Evolutionary conservation across 177 flowering plant species (phyloP).

Genomic region (Vitis hybrid): DNA sequence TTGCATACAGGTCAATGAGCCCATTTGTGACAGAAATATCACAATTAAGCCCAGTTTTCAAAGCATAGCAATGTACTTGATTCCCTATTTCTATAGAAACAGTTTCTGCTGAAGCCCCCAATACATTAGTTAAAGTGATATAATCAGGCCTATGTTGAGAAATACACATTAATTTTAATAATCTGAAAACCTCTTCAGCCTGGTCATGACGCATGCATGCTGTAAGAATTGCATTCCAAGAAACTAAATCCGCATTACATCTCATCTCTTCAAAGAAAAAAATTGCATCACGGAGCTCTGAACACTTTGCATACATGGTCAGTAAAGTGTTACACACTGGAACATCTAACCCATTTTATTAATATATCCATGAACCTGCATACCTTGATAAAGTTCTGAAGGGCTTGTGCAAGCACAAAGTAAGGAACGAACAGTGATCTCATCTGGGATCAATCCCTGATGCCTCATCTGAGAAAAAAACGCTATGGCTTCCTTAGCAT

Average conservation of each 20-base stretch:
- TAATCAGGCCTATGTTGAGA: slow-evolving; percentile 42
- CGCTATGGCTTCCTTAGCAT: slow-evolving; percentile 42
- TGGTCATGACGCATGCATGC: slow-evolving; percentile 54
- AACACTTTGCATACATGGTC: slow-evolving; percentile 66
- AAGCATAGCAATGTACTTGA: slow-evolving; percentile 46
- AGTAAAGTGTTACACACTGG: slow-evolving; percentile 56
- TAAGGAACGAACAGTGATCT: slow-evolving; percentile 49
- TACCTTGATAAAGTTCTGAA: slow-evolving; percentile 38
- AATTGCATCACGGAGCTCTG: slow-evolving; percentile 36
- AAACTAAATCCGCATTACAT: slow-evolving; percentile 39
- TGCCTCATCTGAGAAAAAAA: slow-evolving; percentile 50
- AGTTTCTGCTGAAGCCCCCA: slow-evolving; percentile 47
- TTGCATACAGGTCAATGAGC: slow-evolving; percentile 65
- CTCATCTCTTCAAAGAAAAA: slow-evolving; percentile 43
- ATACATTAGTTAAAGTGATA: slow-evolving; percentile 37
- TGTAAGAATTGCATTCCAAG: slow-evolving; percentile 71
- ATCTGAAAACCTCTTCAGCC: slow-evolving; percentile 40
- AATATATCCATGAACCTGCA: slow-evolving; percentile 54
- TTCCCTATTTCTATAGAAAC: slow-evolving; percentile 52
- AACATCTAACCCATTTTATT: slow-evolving; percentile 39
- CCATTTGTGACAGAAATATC: slow-evolving; percentile 46
- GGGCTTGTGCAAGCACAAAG: slow-evolving; percentile 50
- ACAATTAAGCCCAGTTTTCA: slow-evolving; percentile 42
- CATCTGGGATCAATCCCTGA: slow-evolving; percentile 47
- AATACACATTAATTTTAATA: slow-evolving; percentile 41